Percentiles rank a stretch among this genome's conserved stretches.
phyloP scores from a whole-genome alignment of 306 rosid genomes.

The Begonia loranthoides region DNA sequence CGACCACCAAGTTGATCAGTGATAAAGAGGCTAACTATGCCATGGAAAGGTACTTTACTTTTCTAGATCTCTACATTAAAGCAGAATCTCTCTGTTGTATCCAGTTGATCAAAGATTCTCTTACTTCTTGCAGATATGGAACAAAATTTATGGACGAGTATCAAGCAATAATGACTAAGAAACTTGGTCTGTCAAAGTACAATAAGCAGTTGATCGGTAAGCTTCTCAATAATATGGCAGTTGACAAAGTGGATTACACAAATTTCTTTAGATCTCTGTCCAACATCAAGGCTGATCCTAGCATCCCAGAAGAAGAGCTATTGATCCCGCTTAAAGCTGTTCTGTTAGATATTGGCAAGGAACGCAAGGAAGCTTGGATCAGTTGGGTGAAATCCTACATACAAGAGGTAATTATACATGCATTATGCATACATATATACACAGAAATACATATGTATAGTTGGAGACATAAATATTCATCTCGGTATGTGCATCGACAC shows the following conservation, averaged over 20 bases:
- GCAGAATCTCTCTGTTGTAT: neutral
- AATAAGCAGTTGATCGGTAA: constrained; percentile 75
- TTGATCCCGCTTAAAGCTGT: constrained; percentile 78
- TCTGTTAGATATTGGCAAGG: constrained; percentile 89
- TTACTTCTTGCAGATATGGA: constrained; percentile 68
- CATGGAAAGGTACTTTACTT: constrained; percentile 74
- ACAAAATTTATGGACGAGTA: constrained; percentile 91
- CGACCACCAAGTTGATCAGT: constrained; percentile 61
- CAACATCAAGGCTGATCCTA: constrained; percentile 72
- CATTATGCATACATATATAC: too few species aligned
- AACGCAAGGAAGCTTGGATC: constrained; percentile 91
- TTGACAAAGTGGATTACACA: constrained; percentile 96
- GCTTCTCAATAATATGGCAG: constrained; percentile 89
- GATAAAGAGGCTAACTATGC: constrained; percentile 92
- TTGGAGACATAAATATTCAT: too few species aligned
- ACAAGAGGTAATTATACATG: constrained; percentile 44
- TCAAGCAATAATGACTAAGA: constrained; percentile 86
- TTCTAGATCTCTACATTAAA: constrained; percentile 4
- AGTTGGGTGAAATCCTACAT: constrained; percentile 72
- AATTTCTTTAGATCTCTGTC: constrained; percentile 78
- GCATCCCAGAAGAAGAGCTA: constrained; percentile 65
- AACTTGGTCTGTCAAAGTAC: constrained; percentile 90
- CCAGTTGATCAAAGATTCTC: constrained; percentile 8
- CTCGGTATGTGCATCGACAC: too few species aligned
- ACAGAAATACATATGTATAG: too few species aligned